Percentiles rank a stretch among this genome's conserved stretches.
Conservation (phyloP, 2,329 filamentous ascomycete genomes). For the Stagonosporopsis tanaceti region DNA sequence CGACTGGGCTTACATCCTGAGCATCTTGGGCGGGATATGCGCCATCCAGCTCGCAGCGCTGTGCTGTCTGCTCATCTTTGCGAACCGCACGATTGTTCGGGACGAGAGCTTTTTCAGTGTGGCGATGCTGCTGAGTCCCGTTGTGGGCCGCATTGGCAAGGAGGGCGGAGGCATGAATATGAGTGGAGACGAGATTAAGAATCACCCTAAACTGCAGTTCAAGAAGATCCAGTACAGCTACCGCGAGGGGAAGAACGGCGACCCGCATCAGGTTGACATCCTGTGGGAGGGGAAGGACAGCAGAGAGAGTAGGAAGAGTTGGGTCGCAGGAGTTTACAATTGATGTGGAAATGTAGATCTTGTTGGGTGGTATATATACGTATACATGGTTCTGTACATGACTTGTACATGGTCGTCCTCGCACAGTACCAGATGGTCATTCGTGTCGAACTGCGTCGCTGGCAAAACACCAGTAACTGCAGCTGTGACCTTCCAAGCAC, state of each 20-base stretch:
- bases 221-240: slow-evolving; percentile 42
- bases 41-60: slow-evolving; percentile 34
- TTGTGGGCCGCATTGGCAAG: slow-evolving; percentile 32
- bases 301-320: slow-evolving; percentile 31
- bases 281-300: slow-evolving; percentile 35
- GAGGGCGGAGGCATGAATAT: slow-evolving; percentile 35
- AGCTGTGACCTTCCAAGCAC: neutral
- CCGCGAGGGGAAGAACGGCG: slow-evolving; percentile 31
- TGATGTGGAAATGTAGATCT: slow-evolving; percentile 16
- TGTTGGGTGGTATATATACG: slow-evolving; percentile 10
- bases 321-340: slow-evolving; percentile 33
- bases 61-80: slow-evolving; percentile 31
- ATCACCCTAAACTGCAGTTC: slow-evolving; percentile 32
- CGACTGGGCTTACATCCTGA: slow-evolving; percentile 37
- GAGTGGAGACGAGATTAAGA: slow-evolving; percentile 40
- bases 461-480: neutral
- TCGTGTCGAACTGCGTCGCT: neutral
- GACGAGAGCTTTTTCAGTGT: slow-evolving; percentile 40
- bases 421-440: neutral
- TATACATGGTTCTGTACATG: slow-evolving; percentile 19
- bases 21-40: slow-evolving; percentile 34
- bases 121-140: slow-evolving; percentile 39
- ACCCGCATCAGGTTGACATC: slow-evolving; percentile 39
- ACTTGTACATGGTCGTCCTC: slow-evolving; percentile 1
- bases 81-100: slow-evolving; percentile 38